A percentile compares a stretch with the other conserved stretches of the same genome.
phyloP scores from a whole-genome alignment of 495 filamentous ascomycete species.

The Polyplosphaeria fusca region DNA sequence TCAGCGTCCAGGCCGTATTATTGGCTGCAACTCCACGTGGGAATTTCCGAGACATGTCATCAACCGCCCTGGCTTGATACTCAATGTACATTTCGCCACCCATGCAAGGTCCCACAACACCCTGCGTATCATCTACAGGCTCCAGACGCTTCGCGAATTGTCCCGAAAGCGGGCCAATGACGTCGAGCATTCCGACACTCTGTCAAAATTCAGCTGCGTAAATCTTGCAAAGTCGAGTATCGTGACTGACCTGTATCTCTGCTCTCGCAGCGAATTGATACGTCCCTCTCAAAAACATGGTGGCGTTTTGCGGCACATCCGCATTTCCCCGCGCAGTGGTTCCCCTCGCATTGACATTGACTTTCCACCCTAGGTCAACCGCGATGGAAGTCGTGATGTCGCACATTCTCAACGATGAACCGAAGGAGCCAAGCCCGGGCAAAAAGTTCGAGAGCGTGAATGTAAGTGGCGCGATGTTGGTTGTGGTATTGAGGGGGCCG shows the following conservation, averaged over 20 bases:
- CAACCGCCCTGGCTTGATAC: constrained; percentile 17
- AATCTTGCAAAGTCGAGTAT: background rate
- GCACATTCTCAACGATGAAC: constrained; percentile 18
- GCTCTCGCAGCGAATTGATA: constrained; percentile 12
- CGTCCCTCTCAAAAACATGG: constrained; percentile 12
- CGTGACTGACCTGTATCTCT: constrained; percentile 14
- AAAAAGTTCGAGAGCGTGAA: constrained; percentile 19
- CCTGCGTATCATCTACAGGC: constrained; percentile 12
- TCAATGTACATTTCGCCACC: constrained; percentile 21
- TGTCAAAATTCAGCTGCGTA: constrained; percentile 5
- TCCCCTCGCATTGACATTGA: constrained; percentile 14
- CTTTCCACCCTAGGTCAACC: constrained; percentile 12
- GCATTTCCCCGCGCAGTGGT: constrained; percentile 8
- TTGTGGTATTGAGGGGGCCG: constrained; percentile 14
- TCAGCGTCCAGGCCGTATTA: constrained; percentile 14
- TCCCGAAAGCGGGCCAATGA: constrained; percentile 11
- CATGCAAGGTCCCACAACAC: constrained; percentile 8
- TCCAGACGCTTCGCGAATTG: constrained; percentile 10
- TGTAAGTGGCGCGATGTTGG: constrained; percentile 2
- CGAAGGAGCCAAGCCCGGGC: constrained; percentile 15
- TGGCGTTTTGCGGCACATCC: constrained; percentile 4
- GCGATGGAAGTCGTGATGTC: constrained; percentile 1
- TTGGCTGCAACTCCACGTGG: background rate
- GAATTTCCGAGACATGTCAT: background rate
- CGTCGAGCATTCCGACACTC: constrained; percentile 22